Base-by-base conservation (phyloP, 2,329 filamentous ascomycete genomes). In the Pseudogymnoascus sp. region DNA sequence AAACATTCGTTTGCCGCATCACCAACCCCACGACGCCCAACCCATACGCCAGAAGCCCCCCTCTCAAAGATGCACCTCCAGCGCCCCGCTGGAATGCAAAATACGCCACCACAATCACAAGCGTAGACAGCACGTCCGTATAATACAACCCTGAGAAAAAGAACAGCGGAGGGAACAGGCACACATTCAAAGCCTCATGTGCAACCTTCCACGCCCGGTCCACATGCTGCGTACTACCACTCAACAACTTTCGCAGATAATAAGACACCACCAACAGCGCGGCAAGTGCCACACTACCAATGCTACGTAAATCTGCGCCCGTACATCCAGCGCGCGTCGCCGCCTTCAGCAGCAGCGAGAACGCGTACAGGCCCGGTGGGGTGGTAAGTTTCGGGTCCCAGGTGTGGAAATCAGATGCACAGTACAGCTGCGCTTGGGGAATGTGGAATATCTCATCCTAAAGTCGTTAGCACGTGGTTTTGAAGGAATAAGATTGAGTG, bases 321-420 rank as follows among this genome's bases (percentile, higher is more conserved):
- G 29, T 16, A 13, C 59, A 61, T 3, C 26, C 59, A 11, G 19
- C 26, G 19, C 24, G 19, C 8, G 59, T 40, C 59, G 19, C 33
- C 6, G 33, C 13, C 61, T 56, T 44, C 19, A 61, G 19, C 7
- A 61, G 33, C 10, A 61, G 8, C 68, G 63, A 72, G 71, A 21
- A 70, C 63, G 75, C 80, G 73, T 80, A 91, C 78, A 99, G 78
- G 35, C 93, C 95, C 0, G 95, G 93, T 0, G 95, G 95, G 1
- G 95, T 99, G 0, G 95, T 99, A 72, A 99, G 95, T 74, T 97
- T 99, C 65, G 93, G 88, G 75, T 99, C 93, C 95, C 95, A 99
- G 63, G 90, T 81, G 11, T 75, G 73, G 77, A 88, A 96, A 62
- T 82, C 82, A 10, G 88, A 87, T 42, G 82, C 74, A 74, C 93